Evolutionary conservation across 2,329 filamentous ascomycete species (phyloP).

Genomic region (Tolypocladium paradoxum): DNA sequence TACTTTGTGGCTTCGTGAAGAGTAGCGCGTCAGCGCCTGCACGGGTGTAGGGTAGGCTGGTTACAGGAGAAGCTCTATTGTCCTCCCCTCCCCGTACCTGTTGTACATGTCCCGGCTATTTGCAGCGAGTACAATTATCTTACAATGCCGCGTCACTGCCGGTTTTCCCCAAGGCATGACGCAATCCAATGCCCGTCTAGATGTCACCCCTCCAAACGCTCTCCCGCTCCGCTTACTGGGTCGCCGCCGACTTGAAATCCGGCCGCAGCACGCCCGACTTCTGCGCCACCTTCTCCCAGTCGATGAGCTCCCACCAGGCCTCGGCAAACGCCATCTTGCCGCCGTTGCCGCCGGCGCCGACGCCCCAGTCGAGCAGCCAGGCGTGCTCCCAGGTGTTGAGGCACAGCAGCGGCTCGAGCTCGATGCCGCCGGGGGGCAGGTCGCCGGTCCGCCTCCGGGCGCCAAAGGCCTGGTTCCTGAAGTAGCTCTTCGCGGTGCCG

Average conservation of each 20-base stretch:
- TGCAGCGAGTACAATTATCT: not conserved
- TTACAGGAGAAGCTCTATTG: not conserved
- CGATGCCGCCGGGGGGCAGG: conserved; percentile 54
- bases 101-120: not conserved
- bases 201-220: not conserved
- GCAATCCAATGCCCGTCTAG: not conserved
- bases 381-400: conserved; percentile 96
- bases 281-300: conserved; percentile 66
- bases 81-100: not conserved
- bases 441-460: conserved; percentile 16
- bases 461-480: conserved; percentile 26
- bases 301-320: conserved; percentile 77
- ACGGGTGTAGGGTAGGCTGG: not conserved
- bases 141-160: not conserved
- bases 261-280: conserved; percentile 21
- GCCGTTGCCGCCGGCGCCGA: conserved; percentile 43
- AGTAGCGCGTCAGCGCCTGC: not conserved
- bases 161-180: not conserved
- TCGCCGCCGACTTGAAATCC: conserved; percentile 19
- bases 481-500: conserved; percentile 24
- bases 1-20: not conserved
- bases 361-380: conserved; percentile 72
- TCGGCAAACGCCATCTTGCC: conserved; percentile 70
- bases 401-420: conserved; percentile 70
- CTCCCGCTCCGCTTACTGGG: conserved; percentile 1